Evolutionary conservation across 164 flowering plant species (phyloP).

Genomic region (Magnolia kwangsiensis): DNA sequence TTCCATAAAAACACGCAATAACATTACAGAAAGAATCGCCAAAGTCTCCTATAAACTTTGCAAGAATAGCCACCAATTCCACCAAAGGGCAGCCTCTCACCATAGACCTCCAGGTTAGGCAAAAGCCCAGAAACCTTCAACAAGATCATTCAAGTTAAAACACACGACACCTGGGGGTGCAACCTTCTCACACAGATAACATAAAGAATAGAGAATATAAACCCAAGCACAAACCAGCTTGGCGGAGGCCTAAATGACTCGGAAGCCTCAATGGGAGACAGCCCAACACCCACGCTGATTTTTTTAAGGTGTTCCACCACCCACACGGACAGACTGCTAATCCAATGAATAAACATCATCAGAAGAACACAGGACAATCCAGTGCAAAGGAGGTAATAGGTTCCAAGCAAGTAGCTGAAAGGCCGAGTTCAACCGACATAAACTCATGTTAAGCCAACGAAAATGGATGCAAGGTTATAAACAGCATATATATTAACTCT

Average conservation of each 20-base stretch:
- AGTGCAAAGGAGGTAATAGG: neutral
- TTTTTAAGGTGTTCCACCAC: too few species aligned
- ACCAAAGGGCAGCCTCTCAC: slow-evolving; percentile 61
- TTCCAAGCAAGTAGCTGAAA: neutral
- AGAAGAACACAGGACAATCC: neutral
- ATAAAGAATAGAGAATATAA: slow-evolving; percentile 17
- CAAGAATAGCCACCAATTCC: slow-evolving; percentile 77
- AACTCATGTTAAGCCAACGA: too few species aligned
- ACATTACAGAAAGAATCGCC: slow-evolving; percentile 85
- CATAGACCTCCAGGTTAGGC: slow-evolving; percentile 74
- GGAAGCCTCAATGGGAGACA: slow-evolving; percentile 2
- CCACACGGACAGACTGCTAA: slow-evolving; percentile 8
- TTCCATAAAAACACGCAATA: slow-evolving; percentile 86
- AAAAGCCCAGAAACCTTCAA: slow-evolving; percentile 71
- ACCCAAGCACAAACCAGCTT: slow-evolving; percentile 29
- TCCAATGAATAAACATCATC: slow-evolving; percentile 1
- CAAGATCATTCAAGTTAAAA: slow-evolving; percentile 67
- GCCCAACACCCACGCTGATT: slow-evolving; percentile 11
- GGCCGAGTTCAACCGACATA: too few species aligned
- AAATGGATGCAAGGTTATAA: too few species aligned
- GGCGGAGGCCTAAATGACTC: slow-evolving; percentile 14
- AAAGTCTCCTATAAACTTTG: slow-evolving; percentile 68
- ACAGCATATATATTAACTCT: too few species aligned
- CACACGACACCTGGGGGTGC: slow-evolving; percentile 37
- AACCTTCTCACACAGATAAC: slow-evolving; percentile 33